Evolutionary conservation across 1,284 basidiomycete genomes (phyloP).

Genomic region (Cutaneotrichosporon cutaneum): DNA sequence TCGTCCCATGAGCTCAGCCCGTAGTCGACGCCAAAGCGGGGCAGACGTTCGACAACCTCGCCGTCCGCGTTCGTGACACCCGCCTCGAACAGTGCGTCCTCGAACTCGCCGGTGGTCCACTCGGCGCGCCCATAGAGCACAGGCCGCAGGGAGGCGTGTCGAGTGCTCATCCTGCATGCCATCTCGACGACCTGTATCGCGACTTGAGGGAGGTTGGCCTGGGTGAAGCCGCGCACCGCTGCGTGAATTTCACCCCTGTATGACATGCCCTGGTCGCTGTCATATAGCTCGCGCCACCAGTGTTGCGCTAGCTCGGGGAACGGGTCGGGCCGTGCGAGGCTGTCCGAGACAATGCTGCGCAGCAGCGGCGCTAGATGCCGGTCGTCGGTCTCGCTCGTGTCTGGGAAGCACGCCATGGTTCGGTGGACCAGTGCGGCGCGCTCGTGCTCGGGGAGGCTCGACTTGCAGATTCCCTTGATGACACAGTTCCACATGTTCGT

Average conservation of each 20-base stretch:
- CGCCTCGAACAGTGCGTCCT: not conserved
- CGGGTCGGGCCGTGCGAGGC: not conserved
- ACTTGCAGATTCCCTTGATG: not conserved
- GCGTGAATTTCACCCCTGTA: not conserved
- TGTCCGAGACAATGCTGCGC: not conserved
- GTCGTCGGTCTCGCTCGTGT: not conserved
- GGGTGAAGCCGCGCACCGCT: not conserved
- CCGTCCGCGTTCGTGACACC: not conserved
- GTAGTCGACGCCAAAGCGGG: not conserved
- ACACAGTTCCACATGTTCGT: not conserved
- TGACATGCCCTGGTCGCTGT: not conserved
- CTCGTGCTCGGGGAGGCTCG: not conserved
- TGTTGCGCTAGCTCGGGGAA: not conserved
- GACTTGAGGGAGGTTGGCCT: not conserved
- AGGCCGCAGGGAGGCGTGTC: not conserved
- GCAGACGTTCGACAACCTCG: not conserved
- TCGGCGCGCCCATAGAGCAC: not conserved
- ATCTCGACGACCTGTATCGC: not conserved
- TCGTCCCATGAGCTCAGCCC: not conserved
- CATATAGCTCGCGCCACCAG: not conserved
- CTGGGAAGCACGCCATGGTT: slow-evolving; percentile 7
- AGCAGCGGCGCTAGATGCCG: not conserved
- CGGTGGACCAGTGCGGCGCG: slow-evolving; percentile 5
- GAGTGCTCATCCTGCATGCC: not conserved
- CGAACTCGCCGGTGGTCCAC: not conserved